phyloP scores from a whole-genome alignment of 2,329 filamentous ascomycete genomes.

The Claviceps monticola region DNA sequence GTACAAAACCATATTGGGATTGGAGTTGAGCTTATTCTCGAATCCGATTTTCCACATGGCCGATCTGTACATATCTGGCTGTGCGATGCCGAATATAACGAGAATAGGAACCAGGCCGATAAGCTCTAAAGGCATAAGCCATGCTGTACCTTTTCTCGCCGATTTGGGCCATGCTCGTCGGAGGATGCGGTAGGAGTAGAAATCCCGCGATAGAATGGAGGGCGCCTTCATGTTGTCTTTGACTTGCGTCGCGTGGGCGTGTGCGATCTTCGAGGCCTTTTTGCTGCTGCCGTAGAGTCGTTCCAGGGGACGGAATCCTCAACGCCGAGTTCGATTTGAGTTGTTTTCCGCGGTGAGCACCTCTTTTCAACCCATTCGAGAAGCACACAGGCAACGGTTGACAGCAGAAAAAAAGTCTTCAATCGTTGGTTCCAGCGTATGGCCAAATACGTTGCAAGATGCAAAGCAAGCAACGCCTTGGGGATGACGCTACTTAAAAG shows the following conservation, averaged over 20 bases:
- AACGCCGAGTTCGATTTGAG: neutral
- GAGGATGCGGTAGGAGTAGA: slow-evolving; percentile 36
- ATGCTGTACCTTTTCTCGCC: slow-evolving; percentile 41
- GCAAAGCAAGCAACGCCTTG: slow-evolving; percentile 4
- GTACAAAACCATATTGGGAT: slow-evolving; percentile 54
- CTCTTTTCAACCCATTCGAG: neutral
- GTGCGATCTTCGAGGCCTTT: too few relatives aligned
- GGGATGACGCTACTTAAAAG: slow-evolving; percentile 9
- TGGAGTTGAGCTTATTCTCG: slow-evolving; percentile 60
- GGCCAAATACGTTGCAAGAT: neutral
- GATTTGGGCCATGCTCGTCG: slow-evolving; percentile 42
- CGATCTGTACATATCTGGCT: slow-evolving; percentile 59
- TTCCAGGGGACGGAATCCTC: neutral
- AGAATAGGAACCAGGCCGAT: slow-evolving; percentile 49
- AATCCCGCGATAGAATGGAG: slow-evolving; percentile 1
- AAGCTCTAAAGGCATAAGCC: slow-evolving; percentile 53
- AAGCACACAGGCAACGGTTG: neutral
- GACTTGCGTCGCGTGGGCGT: neutral
- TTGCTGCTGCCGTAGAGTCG: neutral
- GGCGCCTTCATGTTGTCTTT: slow-evolving; percentile 2
- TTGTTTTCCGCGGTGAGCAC: neutral
- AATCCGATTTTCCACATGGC: slow-evolving; percentile 61
- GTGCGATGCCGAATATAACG: slow-evolving; percentile 58
- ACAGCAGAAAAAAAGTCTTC: neutral
- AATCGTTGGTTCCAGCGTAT: neutral